These are phyloP conservation scores for Aspergillus indologenus DNA, from an alignment of 495 filamentous ascomycete genomes.

Conservation along the genomic window DNA sequence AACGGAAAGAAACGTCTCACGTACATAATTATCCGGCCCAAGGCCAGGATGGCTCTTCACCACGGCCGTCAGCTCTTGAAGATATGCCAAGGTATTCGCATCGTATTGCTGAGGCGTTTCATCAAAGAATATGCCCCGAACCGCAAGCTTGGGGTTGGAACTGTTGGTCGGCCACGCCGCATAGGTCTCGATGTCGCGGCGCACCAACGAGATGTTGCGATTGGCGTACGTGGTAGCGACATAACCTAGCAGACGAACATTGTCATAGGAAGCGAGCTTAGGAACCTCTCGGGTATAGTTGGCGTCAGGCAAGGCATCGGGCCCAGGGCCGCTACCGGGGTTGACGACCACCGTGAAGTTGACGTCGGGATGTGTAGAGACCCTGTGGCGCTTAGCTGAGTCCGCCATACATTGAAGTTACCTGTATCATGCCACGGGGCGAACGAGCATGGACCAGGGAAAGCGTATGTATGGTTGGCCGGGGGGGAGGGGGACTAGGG, in stretches of 20 bases:
- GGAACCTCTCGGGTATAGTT: slow-evolving; percentile 52
- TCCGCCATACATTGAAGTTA: slow-evolving; percentile 12
- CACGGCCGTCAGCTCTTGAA: slow-evolving; percentile 35
- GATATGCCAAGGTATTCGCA: slow-evolving; percentile 31
- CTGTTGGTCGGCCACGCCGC: slow-evolving; percentile 43
- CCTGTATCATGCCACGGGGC: slow-evolving; percentile 16
- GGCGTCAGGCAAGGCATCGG: slow-evolving; percentile 40
- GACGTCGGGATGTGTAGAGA: slow-evolving; percentile 40
- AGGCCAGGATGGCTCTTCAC: slow-evolving; percentile 34
- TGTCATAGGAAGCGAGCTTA: slow-evolving; percentile 39
- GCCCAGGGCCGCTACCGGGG: slow-evolving; percentile 53
- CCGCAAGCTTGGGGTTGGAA: slow-evolving; percentile 33
- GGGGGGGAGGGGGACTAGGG: slow-evolving; percentile 4
- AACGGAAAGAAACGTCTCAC: slow-evolving; percentile 20
- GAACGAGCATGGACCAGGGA: slow-evolving; percentile 22
- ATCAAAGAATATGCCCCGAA: slow-evolving; percentile 49
- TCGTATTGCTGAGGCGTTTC: slow-evolving; percentile 46
- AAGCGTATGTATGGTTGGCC: slow-evolving; percentile 9
- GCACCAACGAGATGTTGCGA: slow-evolving; percentile 37
- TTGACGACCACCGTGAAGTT: slow-evolving; percentile 56
- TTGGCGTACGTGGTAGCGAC: slow-evolving; percentile 50
- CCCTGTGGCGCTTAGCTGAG: slow-evolving; percentile 36
- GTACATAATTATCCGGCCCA: slow-evolving; percentile 39
- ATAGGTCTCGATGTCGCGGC: slow-evolving; percentile 47
- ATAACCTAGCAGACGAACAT: slow-evolving; percentile 54